phyloP scores from a whole-genome alignment of 2,329 filamentous ascomycete genomes.

The Pestalotiopsis sp. region DNA sequence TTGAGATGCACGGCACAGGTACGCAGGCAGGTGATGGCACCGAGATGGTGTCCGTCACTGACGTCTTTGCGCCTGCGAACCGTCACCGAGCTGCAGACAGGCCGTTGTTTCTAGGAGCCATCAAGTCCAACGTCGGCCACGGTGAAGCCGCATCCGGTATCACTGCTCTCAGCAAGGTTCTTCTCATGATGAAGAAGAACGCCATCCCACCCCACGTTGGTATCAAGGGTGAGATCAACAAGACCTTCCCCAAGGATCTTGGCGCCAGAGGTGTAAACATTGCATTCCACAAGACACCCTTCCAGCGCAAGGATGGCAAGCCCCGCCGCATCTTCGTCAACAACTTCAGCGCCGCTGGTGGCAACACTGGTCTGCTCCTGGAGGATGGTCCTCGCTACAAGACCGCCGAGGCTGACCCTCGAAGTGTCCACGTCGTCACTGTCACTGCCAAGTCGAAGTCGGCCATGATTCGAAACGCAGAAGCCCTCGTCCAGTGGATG shows the following conservation, averaged over 20 bases:
- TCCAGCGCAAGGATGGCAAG: slow-evolving; percentile 49
- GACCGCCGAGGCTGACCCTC: slow-evolving; percentile 46
- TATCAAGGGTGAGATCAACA: slow-evolving; percentile 67
- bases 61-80: slow-evolving; percentile 51
- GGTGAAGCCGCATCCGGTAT: slow-evolving; percentile 64
- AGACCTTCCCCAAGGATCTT: slow-evolving; percentile 60
- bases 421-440: slow-evolving; percentile 60
- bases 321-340: slow-evolving; percentile 60
- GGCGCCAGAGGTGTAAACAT: slow-evolving; percentile 61
- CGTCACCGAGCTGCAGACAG: slow-evolving; percentile 48
- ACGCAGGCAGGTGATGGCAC: slow-evolving; percentile 83
- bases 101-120: slow-evolving; percentile 64
- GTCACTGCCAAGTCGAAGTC: slow-evolving; percentile 59
- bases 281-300: slow-evolving; percentile 54
- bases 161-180: slow-evolving; percentile 65
- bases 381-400: slow-evolving; percentile 58
- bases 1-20: slow-evolving; percentile 90
- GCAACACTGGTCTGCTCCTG: slow-evolving; percentile 69
- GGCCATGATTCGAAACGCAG: slow-evolving; percentile 61
- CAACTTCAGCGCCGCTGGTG: slow-evolving; percentile 73
- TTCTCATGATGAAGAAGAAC: slow-evolving; percentile 67
- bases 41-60: slow-evolving; percentile 78
- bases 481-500: slow-evolving; percentile 57
- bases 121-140: slow-evolving; percentile 68
- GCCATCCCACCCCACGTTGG: slow-evolving; percentile 68